Base-by-base conservation (phyloP, 768 basidiomycete genomes). In the Trametes punicea region DNA sequence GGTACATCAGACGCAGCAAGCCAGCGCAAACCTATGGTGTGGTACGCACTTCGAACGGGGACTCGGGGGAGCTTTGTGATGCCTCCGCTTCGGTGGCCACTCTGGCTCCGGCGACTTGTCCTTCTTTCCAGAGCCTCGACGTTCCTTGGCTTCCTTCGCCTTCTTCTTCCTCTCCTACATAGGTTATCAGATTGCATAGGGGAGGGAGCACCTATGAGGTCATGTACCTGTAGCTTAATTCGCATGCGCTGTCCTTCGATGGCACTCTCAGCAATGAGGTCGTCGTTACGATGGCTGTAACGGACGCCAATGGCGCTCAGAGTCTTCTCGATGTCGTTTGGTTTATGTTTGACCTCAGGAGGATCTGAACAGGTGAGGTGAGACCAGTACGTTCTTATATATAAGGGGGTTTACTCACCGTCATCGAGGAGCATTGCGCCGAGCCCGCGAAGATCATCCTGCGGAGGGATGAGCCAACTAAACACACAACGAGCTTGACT, bases 221-320 rank as follows among this genome's bases (percentile, higher is more conserved):
- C 46, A 41, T 16, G 61, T 56, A 84, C 85, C 70, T 79, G 70
- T 26, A 84, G 68, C 15, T 79, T 78, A 20, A 75, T 77, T 56
- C 76, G 79, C 3, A 83, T 77, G 40, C 82, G 77, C 62, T 83
- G 80, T 49, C 83, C 82, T 63, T 89, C 88, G 25, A 91, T 82
- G 8, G 76, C 77, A 64, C 83, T 92, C 3, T 85, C 80, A 7
- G 76, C 74, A 13, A 93, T 73, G 13, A 92, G 74, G 18, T 85
- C 80, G 50, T 88, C 85, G 59, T 93, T 92, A 21, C 79, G 77
- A 64, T 92, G 90, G 29, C 80, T 87, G 60, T 92, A 93, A 47
- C 75, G 77, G 4, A 89, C 81, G 2, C 87, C 88, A 25, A 82
- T 76, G 7, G 76, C 75, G 53, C 75, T 78, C 16, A 91, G 73